These are phyloP conservation scores for Tetrapisispora arboricola DNA, from an alignment of 805 yeast species.

Conservation along the genomic window DNA sequence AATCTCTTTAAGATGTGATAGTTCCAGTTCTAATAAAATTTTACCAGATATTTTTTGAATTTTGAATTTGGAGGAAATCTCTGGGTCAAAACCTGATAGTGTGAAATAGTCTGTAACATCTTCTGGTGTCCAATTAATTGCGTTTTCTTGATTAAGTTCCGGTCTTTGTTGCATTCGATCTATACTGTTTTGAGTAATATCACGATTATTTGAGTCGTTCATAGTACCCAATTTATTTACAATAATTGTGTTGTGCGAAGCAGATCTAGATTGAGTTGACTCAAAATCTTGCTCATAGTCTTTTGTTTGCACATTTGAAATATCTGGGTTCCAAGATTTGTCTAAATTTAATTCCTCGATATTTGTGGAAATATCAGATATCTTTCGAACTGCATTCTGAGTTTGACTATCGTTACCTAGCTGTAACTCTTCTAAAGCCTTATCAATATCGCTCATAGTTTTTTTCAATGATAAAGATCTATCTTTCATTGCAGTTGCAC, in stretches of 20 bases:
- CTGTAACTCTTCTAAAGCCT: conserved; percentile 56
- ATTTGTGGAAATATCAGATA: conserved; percentile 1
- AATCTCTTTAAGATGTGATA: conserved; percentile 78
- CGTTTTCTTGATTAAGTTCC: conserved; percentile 25
- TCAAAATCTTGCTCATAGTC: neutral
- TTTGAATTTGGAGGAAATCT: conserved; percentile 68
- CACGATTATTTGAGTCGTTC: neutral
- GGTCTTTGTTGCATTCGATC: neutral
- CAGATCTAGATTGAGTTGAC: neutral
- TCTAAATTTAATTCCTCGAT: conserved; percentile 1
- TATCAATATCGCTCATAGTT: conserved; percentile 64
- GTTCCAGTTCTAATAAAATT: conserved; percentile 75
- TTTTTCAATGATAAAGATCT: conserved; percentile 36
- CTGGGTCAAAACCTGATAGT: conserved; percentile 59
- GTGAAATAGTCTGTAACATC: conserved; percentile 76
- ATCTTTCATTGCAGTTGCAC: conserved; percentile 7
- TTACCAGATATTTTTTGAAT: conserved; percentile 84
- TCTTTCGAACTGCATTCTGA: conserved; percentile 6
- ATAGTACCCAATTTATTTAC: neutral
- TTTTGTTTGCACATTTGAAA: neutral
- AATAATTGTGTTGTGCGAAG: conserved; percentile 1
- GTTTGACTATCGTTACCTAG: conserved; percentile 10
- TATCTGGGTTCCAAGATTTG: neutral
- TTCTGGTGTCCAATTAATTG: conserved; percentile 67
- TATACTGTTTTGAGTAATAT: neutral